These are phyloP conservation scores for Eutrema japonicum DNA, from an alignment of 345 rosid species.

Conservation along the genomic window DNA sequence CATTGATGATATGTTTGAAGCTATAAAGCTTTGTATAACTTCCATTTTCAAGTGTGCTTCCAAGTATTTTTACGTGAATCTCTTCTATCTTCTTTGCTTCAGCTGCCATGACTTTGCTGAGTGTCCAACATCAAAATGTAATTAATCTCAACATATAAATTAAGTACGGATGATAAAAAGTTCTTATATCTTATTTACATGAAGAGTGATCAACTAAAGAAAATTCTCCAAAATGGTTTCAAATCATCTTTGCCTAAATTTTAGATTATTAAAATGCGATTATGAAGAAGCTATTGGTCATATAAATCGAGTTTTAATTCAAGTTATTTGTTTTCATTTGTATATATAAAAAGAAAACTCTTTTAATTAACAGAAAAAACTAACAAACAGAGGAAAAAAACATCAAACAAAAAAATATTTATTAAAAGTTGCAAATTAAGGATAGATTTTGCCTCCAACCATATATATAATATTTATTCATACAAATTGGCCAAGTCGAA, in stretches of 20 bases:
- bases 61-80: slow-evolving; percentile 66
- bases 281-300: too few species aligned
- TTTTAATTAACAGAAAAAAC: too few species aligned
- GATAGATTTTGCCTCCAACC: too few species aligned
- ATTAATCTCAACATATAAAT: neutral
- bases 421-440: too few species aligned
- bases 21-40: slow-evolving; percentile 83
- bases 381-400: too few species aligned
- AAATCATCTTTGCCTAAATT: too few species aligned
- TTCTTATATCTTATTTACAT: neutral
- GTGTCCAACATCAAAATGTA: slow-evolving; percentile 13
- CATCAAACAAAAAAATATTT: too few species aligned
- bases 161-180: neutral
- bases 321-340: neutral
- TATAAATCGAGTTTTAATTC: neutral
- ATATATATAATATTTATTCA: too few species aligned
- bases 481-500: too few species aligned
- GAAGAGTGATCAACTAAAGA: neutral
- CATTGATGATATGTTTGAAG: slow-evolving; percentile 77
- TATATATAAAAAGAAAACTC: neutral
- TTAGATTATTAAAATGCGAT: too few species aligned
- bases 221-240: neutral
- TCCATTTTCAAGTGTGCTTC: slow-evolving; percentile 55
- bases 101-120: slow-evolving; percentile 48
- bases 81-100: slow-evolving; percentile 61